Base-by-base conservation (phyloP, 352 stramenopile species). In the Thraustochytrium sp. region DNA sequence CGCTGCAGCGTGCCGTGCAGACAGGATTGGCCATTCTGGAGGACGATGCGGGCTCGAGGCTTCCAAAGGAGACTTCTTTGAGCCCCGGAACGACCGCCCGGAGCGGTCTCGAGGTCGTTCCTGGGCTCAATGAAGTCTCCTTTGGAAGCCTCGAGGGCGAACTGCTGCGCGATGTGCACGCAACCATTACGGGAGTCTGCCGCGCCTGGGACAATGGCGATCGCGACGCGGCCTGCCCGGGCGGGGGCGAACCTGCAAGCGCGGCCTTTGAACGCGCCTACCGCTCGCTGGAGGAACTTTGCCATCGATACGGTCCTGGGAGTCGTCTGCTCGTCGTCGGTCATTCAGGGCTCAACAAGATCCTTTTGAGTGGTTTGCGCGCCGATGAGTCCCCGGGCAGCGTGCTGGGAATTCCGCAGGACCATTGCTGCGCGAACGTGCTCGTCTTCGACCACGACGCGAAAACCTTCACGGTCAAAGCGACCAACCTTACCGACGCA, bases 131-230 rank as follows among this genome's bases (percentile, higher is more conserved):
- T 13, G 62, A 75, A 26, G 53, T 75, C 36, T 26, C 51, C 18
- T 75, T 53, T 26, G 62, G 62, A 11, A 18, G 40, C 36, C 62
- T 75, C 44, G 62, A 75, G 31, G 62, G 62, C 62, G 18, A 75
- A 26, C 62, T 54, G 23, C 37, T 75, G n/a, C 48, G 34, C 36
- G 62, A 75, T 13, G 44, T 75, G 51, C 2, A 0, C n/a, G 16
- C 3, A 2, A 4, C 51, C 4, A 51, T 75, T n/a, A 18, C 5
- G 8, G 11, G 5, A 0, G 62, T 75, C 5, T 51, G 36, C 23
- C 18, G 29, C n/a, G 62, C 62, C 23, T 75, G 62, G 62, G 37
- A 5, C 38, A 4, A 34, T 3, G 62, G 62, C 11, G 37, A 54
- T n/a, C 21, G 36, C 23, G 62, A 75, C 38, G 62, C 40, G 23